phyloP scores from a whole-genome alignment of 2,329 filamentous ascomycete genomes.

The Blumeria hordei region DNA sequence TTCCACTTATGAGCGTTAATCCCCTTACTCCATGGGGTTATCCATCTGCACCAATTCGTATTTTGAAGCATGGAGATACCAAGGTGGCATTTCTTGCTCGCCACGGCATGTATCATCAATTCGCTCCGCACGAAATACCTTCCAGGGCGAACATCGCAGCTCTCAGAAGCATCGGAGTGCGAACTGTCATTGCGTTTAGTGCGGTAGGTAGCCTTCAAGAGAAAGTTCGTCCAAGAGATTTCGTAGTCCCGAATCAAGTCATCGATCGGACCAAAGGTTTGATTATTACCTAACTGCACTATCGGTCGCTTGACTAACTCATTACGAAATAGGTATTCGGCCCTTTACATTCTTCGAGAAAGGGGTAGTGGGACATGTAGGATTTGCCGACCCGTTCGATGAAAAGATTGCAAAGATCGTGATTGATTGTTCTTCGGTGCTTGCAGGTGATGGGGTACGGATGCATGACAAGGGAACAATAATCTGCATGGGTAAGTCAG shows the following conservation, averaged over 20 bases:
- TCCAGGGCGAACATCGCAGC: constrained; percentile 93
- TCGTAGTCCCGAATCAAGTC: constrained; percentile 85
- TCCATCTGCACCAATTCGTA: constrained; percentile 52
- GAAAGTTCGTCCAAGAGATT: constrained; percentile 85
- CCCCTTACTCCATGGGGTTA: constrained; percentile 70
- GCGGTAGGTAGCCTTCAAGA: constrained; percentile 85
- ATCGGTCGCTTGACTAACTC: no score
- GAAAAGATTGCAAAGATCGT: constrained; percentile 50
- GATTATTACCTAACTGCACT: not conserved
- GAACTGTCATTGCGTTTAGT: constrained; percentile 79
- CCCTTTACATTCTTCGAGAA: constrained; percentile 91
- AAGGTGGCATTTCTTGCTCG: constrained; percentile 84
- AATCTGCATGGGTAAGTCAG: constrained; percentile 62
- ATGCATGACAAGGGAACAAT: constrained; percentile 68
- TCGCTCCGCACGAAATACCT: constrained; percentile 86
- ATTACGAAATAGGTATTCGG: constrained; percentile 29
- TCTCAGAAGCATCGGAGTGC: constrained; percentile 70
- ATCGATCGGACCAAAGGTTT: constrained; percentile 81
- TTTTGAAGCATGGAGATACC: constrained; percentile 65
- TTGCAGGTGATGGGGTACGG: constrained; percentile 64
- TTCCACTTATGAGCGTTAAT: constrained; percentile 55
- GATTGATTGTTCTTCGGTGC: constrained; percentile 43
- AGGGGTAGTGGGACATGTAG: constrained; percentile 79
- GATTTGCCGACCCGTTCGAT: constrained; percentile 92
- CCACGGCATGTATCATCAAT: constrained; percentile 71